These are phyloP conservation scores for Beauveria sp. DNA, from an alignment of 2,329 filamentous ascomycete genomes.

Conservation along the genomic window DNA sequence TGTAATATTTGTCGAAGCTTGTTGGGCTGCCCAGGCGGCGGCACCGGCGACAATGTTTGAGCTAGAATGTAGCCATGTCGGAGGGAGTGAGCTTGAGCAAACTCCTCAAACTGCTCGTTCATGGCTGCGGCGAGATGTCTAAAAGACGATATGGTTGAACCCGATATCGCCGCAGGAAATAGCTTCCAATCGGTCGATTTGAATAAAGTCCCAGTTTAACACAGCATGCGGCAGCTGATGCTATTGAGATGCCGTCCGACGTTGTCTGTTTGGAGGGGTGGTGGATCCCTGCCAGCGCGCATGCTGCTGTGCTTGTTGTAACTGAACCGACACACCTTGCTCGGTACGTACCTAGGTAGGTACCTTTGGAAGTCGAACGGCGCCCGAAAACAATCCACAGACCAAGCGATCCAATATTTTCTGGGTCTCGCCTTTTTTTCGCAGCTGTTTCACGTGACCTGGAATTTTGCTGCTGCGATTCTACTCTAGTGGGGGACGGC, in stretches of 20 bases:
- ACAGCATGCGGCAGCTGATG: neutral
- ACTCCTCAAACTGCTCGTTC: slow-evolving; percentile 67
- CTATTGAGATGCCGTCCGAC: neutral
- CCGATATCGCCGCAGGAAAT: neutral
- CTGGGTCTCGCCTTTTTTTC: neutral
- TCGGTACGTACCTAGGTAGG: neutral
- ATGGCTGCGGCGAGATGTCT: slow-evolving; percentile 38
- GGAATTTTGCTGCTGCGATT: neutral
- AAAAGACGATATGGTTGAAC: neutral
- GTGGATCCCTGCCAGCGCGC: neutral
- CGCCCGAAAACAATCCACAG: neutral
- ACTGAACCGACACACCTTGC: neutral
- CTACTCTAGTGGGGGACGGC: slow-evolving; percentile 15
- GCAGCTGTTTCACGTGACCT: neutral
- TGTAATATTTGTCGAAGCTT: slow-evolving; percentile 64
- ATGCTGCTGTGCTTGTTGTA: neutral
- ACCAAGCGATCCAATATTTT: neutral
- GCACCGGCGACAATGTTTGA: slow-evolving; percentile 63
- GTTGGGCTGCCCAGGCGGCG: slow-evolving; percentile 53
- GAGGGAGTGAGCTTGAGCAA: slow-evolving; percentile 57
- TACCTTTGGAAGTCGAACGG: neutral
- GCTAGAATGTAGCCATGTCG: slow-evolving; percentile 68
- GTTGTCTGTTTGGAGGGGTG: slow-evolving; percentile 10
- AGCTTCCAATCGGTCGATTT: neutral
- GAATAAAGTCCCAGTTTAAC: neutral